These are phyloP conservation scores for Coniochaeta sp. DNA, from an alignment of 2,329 filamentous ascomycete genomes.

Conservation along the genomic window DNA sequence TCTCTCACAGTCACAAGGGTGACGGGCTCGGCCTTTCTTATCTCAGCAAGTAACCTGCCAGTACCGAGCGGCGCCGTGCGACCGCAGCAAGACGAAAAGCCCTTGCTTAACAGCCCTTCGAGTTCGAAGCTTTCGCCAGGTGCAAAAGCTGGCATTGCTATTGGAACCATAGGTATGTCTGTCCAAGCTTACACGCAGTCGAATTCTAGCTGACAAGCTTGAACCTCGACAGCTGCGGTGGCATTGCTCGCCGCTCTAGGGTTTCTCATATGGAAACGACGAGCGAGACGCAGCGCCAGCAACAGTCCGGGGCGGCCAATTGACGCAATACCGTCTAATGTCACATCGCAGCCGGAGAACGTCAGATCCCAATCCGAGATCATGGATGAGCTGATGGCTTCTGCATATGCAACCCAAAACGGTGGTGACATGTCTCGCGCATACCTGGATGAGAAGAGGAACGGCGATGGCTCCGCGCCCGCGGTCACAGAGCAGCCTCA, in stretches of 20 bases:
- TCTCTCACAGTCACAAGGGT: background rate
- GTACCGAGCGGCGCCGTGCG: background rate
- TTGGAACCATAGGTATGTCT: constrained; percentile 7
- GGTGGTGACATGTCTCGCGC: constrained; percentile 6
- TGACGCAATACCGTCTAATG: background rate
- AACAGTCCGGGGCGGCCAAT: background rate
- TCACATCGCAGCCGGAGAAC: background rate
- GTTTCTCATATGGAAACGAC: constrained; percentile 4
- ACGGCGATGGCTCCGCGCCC: constrained; percentile 6
- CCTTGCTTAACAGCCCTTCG: background rate
- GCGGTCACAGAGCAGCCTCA: constrained; percentile 9
- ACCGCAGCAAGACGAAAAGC: background rate
- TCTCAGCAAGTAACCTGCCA: background rate
- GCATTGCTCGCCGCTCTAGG: constrained; percentile 1
- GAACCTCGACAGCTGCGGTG: constrained; percentile 3
- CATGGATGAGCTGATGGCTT: constrained; percentile 14
- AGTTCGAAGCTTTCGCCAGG: background rate
- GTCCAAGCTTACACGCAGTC: background rate
- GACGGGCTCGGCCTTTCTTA: background rate
- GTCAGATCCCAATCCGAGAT: constrained; percentile 9
- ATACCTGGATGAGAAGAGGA: constrained; percentile 11
- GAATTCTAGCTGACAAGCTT: background rate
- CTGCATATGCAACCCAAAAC: constrained; percentile 13
- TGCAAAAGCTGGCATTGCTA: constrained; percentile 10
- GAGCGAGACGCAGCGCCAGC: background rate